phyloP scores from a whole-genome alignment of 768 basidiomycete species.

The Leucosporidium scottii region DNA sequence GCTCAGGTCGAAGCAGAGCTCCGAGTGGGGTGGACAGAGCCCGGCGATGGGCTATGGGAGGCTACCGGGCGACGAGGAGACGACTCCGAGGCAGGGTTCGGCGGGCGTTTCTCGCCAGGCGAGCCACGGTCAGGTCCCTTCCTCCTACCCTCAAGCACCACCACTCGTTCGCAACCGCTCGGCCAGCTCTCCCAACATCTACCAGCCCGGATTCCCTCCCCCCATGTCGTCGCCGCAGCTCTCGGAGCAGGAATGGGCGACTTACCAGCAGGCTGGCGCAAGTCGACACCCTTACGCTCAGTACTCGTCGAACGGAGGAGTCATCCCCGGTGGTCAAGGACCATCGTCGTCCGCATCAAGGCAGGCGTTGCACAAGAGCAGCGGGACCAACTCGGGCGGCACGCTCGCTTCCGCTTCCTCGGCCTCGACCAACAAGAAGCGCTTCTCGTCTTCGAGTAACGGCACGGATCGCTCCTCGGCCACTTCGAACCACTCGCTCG shows the following conservation, averaged over 20 bases:
- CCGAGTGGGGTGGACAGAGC: conserved; percentile 34
- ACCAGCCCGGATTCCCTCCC: conserved; percentile 34
- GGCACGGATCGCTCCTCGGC: conserved; percentile 34
- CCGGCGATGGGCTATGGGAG: conserved; percentile 18
- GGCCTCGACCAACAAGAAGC: conserved; percentile 29
- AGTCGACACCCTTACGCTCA: background rate
- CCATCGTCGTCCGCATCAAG: background rate
- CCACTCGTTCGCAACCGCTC: conserved; percentile 43
- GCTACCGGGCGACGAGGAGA: conserved; percentile 28
- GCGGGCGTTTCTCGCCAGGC: conserved; percentile 29
- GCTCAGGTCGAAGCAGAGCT: conserved; percentile 29
- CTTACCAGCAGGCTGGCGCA: conserved; percentile 8
- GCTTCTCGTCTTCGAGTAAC: conserved; percentile 30
- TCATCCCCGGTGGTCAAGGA: conserved; percentile 9
- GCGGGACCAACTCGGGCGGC: conserved; percentile 30
- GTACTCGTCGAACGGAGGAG: background rate
- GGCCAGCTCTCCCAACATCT: conserved; percentile 45
- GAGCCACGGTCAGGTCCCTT: conserved; percentile 22
- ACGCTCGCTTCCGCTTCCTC: conserved; percentile 27
- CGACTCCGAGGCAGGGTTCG: conserved; percentile 33
- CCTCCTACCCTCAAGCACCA: conserved; percentile 19
- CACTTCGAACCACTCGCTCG: conserved; percentile 32
- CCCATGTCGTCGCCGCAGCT: conserved; percentile 14
- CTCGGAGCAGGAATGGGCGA: conserved; percentile 4
- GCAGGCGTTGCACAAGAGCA: conserved; percentile 1